These are phyloP conservation scores for Thelonectria rubi DNA, from an alignment of 2,329 filamentous ascomycete species.

Conservation along the genomic window DNA sequence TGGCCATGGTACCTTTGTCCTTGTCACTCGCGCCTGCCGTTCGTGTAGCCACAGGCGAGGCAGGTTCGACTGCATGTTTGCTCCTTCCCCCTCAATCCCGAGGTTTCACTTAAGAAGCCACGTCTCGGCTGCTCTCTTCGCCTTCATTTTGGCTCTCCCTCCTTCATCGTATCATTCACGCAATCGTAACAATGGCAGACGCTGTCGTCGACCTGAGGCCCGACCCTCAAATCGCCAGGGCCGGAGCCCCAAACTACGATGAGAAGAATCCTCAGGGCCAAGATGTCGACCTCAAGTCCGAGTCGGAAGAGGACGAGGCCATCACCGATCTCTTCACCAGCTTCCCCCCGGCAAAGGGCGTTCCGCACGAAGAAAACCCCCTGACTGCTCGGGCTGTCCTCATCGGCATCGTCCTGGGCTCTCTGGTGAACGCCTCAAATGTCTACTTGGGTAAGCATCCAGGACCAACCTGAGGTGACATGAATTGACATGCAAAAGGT, in stretches of 20 bases:
- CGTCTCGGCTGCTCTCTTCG: neutral
- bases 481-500: slow-evolving; percentile 44
- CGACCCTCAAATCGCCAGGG: neutral
- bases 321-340: slow-evolving; percentile 52
- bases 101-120: neutral
- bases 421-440: slow-evolving; percentile 69
- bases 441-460: slow-evolving; percentile 62
- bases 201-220: neutral
- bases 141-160: neutral
- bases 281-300: slow-evolving; percentile 42
- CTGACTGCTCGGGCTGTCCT: slow-evolving; percentile 65
- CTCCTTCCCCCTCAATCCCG: neutral
- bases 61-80: slow-evolving; percentile 16
- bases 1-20: slow-evolving; percentile 8
- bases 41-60: neutral
- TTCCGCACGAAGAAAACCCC: slow-evolving; percentile 57
- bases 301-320: slow-evolving; percentile 41
- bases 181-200: slow-evolving; percentile 2
- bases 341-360: slow-evolving; percentile 52
- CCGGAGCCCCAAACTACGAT: slow-evolving; percentile 8
- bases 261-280: slow-evolving; percentile 39
- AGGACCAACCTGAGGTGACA: neutral
- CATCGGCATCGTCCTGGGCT: slow-evolving; percentile 64
- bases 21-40: neutral
- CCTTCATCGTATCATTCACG: neutral